These are phyloP conservation scores for Bjerkandera adusta DNA, from an alignment of 1,284 basidiomycete species.

Conservation along the genomic window DNA sequence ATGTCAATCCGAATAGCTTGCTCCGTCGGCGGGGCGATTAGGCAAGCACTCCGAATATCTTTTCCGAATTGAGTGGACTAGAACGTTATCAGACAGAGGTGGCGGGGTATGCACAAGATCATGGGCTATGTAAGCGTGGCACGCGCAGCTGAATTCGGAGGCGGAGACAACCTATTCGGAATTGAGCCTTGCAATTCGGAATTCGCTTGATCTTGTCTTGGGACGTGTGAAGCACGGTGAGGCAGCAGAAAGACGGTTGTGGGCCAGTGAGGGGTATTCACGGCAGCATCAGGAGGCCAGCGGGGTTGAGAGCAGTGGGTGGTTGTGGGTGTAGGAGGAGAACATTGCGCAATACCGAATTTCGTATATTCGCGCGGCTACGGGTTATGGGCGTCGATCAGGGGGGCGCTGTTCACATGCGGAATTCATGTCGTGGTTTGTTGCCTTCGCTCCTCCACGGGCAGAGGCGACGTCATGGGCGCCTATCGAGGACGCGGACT, in stretches of 20 bases:
- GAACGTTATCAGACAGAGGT: neutral
- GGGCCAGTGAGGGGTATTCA: neutral
- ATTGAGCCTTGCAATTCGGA: conserved; percentile 23
- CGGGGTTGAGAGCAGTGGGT: conserved; percentile 7
- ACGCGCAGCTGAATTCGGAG: conserved; percentile 2
- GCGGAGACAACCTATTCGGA: conserved; percentile 9
- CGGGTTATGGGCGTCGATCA: conserved; percentile 5
- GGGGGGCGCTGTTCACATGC: conserved; percentile 12
- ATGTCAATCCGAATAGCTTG: conserved; percentile 2
- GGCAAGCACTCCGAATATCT: conserved; percentile 1
- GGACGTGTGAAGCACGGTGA: neutral
- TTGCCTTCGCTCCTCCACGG: conserved; percentile 1
- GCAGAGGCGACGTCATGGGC: too few relatives aligned
- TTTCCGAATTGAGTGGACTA: conserved; percentile 4
- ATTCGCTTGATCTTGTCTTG: conserved; percentile 8
- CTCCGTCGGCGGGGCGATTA: too few relatives aligned
- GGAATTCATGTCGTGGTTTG: conserved; percentile 11
- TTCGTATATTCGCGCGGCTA: too few relatives aligned
- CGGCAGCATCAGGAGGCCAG: neutral
- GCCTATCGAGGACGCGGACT: too few relatives aligned
- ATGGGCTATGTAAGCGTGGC: neutral
- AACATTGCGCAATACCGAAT: conserved; percentile 9
- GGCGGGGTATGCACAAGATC: neutral
- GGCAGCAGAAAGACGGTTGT: conserved; percentile 1
- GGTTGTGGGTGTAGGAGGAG: conserved; percentile 8